These are phyloP conservation scores for Monosporascus sp. DNA, from an alignment of 2,329 filamentous ascomycete genomes.

Conservation along the genomic window DNA sequence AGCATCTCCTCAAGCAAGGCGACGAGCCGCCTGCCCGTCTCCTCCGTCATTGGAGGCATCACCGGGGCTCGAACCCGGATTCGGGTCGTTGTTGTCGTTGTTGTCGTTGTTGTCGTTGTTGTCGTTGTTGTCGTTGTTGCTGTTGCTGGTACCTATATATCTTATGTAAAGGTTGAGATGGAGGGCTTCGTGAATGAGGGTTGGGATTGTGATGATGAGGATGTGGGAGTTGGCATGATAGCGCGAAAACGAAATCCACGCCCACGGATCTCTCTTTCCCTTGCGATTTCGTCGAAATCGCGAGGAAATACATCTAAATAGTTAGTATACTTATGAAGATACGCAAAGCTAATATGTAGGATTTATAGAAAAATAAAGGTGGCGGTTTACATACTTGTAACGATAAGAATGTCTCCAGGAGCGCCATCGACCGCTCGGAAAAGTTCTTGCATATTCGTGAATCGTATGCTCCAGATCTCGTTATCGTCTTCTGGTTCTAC, in stretches of 20 bases:
- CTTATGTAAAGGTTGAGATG: neutral
- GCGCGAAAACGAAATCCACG: conserved; percentile 1
- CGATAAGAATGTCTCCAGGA: neutral
- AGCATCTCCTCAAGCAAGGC: too few species aligned
- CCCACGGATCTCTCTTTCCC: neutral
- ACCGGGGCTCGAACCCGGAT: too few species aligned
- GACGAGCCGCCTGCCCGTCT: too few species aligned
- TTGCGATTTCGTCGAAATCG: neutral
- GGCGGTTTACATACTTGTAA: neutral
- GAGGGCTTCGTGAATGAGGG: conserved; percentile 1
- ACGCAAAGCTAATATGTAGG: conserved; percentile 1
- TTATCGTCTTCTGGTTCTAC: neutral
- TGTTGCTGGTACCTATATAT: too few species aligned
- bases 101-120: too few species aligned
- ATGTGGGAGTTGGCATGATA: neutral
- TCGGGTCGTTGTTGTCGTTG: too few species aligned
- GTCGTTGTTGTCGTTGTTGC: too few species aligned
- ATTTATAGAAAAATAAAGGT: neutral
- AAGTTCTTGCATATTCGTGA: conserved; percentile 2
- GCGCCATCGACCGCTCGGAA: conserved; percentile 1
- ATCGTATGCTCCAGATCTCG: neutral
- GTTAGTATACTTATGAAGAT: too few species aligned
- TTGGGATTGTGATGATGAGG: conserved; percentile 1
- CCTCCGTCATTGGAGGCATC: too few species aligned
- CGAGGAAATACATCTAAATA: conserved; percentile 1